phyloP scores from a whole-genome alignment of 192 early-diverging fungal genomes.

The Coemansia sp. region DNA sequence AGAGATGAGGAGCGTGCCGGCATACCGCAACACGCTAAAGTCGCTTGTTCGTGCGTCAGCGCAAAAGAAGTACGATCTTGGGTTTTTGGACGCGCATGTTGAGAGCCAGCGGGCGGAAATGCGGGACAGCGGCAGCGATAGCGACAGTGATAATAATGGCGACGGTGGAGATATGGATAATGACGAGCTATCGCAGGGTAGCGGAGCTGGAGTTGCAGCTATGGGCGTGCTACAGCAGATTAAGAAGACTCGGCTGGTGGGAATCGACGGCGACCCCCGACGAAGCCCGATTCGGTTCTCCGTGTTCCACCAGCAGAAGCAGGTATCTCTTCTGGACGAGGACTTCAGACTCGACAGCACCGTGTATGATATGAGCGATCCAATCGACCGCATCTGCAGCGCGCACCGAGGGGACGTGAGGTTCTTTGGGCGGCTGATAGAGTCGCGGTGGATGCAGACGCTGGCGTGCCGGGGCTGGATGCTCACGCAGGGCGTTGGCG shows the following conservation, averaged over 20 bases:
- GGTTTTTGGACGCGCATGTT: conserved; percentile 33
- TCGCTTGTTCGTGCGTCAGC: conserved; percentile 29
- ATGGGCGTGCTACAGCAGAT: too few relatives aligned
- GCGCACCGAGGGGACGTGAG: background rate
- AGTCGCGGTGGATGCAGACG: conserved; percentile 13
- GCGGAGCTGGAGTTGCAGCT: too few relatives aligned
- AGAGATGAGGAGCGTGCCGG: background rate
- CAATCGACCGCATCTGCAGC: conserved; percentile 19
- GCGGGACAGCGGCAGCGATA: conserved; percentile 11
- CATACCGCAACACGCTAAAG: conserved; percentile 41
- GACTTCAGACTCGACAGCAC: background rate
- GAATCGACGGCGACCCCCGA: background rate
- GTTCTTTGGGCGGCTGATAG: conserved; percentile 17
- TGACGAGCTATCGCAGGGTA: too few relatives aligned
- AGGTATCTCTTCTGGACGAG: background rate
- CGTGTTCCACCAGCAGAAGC: conserved; percentile 5
- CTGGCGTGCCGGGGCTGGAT: conserved; percentile 25
- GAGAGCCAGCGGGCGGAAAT: background rate
- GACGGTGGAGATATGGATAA: background rate
- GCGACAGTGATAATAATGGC: background rate
- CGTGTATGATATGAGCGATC: conserved; percentile 6
- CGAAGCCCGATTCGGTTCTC: background rate
- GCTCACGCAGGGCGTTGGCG: conserved; percentile 28
- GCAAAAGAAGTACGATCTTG: conserved; percentile 28
- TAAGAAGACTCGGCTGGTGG: too few relatives aligned